Conservation (phyloP, 495 filamentous ascomycete genomes). For the Tuber aestivum region DNA sequence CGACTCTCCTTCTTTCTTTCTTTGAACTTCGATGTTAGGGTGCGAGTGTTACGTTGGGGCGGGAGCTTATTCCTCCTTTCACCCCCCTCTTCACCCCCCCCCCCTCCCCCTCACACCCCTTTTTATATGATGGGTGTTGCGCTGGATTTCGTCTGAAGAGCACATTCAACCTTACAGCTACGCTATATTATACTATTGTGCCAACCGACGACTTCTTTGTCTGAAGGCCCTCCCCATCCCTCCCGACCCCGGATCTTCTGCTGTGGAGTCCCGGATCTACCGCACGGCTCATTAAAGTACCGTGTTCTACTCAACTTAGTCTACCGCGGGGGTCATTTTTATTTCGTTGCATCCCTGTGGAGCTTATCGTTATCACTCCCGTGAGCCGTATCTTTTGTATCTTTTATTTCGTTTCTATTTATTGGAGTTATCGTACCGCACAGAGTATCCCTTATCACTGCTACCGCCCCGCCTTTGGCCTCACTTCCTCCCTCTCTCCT, state of each 20-base stretch:
- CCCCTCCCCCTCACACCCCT: neutral
- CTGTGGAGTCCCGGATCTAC: neutral
- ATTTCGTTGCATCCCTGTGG: slow-evolving; percentile 14
- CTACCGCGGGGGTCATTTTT: neutral
- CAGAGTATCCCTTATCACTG: neutral
- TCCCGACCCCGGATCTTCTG: neutral
- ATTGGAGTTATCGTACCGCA: neutral
- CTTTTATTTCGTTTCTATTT: slow-evolving; percentile 4
- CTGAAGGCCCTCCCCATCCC: neutral
- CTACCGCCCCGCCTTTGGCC: neutral
- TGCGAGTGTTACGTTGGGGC: neutral
- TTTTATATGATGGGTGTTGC: neutral
- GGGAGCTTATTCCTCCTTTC: neutral
- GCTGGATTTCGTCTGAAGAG: neutral
- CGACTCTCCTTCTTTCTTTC: neutral
- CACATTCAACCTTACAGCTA: neutral
- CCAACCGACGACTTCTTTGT: neutral
- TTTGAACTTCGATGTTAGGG: neutral
- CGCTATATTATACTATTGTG: neutral
- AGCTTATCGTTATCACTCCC: slow-evolving; percentile 30
- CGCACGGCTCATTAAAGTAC: neutral
- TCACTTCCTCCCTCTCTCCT: slow-evolving; percentile 11
- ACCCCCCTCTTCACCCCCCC: neutral
- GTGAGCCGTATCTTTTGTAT: neutral
- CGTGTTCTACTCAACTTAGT: neutral